Base-by-base conservation (phyloP, 306 rosid genomes). In the Mucuna pruriens region DNA sequence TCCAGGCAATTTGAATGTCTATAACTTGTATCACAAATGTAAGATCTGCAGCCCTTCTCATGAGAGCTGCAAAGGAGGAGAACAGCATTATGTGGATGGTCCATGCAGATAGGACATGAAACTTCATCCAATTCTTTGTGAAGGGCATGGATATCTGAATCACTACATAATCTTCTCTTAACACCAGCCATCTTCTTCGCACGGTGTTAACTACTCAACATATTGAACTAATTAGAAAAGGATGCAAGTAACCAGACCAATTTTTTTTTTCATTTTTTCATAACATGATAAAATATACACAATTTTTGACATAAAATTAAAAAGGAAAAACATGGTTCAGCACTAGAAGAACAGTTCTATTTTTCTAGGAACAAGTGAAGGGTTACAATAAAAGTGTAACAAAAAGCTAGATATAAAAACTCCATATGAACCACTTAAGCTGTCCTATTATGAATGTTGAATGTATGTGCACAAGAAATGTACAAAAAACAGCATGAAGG, bases 51-150 rank as follows among this genome's bases (percentile, higher is more conserved):
- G 90, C 98, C 98, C 89, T 92, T 95, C 34, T 95, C 97, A 82
- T 95, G 91, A 23, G 98, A 95, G 93, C 97, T 95, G 89, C 98
- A 95, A 77, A 81, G 91, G 76, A 95, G 97, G 83, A 95, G 95
- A 89, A 95, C 98, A 78, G 98, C 98, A 91, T 95, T 95, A 92
- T 95, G 98, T 73, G 98, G 98, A 87, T 95, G 98, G 85, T 95
- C 98, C 97, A 95, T 95, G 95, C 98, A 95, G 91, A 95, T 91
- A 60, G 98, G 91, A 91, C 98, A 95, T 80, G 97, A 90, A 85
- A 91, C 92, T 57, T 92, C 98, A 90, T 95, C 98, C 95, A 95
- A 85, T 91, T 95, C 98, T 95, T 89, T 92, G 93, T 91, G 91
- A 87, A 95, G 91, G 78, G 95, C 95, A 93, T 71, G 89, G 66